A percentile compares a stretch with the other conserved stretches of the same genome.
phyloP scores from a whole-genome alignment of 176 grass and related monocot species.

The Pharus latifolius region DNA sequence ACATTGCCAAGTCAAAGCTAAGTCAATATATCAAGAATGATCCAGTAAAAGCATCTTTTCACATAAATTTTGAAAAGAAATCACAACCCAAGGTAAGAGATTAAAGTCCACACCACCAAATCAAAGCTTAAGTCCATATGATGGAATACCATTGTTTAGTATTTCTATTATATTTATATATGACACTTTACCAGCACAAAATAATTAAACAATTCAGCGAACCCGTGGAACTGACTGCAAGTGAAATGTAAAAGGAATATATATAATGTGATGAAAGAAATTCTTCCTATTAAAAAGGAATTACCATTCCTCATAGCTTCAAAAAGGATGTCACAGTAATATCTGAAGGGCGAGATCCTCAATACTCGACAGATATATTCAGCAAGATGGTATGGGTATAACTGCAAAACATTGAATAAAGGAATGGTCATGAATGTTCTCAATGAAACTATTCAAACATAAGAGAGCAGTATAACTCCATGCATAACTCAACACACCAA shows the following conservation, averaged over 20 bases:
- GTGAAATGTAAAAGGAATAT: background rate
- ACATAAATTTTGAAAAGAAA: background rate
- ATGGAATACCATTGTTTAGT: background rate
- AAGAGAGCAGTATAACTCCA: background rate
- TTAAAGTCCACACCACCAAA: no score
- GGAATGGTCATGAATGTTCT: slow-evolving; percentile 5
- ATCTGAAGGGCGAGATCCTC: slow-evolving; percentile 89
- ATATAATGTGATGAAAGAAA: slow-evolving; percentile 5
- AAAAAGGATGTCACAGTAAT: slow-evolving; percentile 96
- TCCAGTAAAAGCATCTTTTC: background rate
- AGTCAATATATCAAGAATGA: background rate
- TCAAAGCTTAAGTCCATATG: background rate
- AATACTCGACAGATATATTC: slow-evolving; percentile 90
- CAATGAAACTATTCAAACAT: background rate
- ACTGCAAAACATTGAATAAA: slow-evolving; percentile 45
- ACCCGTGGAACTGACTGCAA: background rate
- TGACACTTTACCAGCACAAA: background rate
- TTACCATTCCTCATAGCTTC: slow-evolving; percentile 97
- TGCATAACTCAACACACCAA: background rate
- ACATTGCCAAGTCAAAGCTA: no score
- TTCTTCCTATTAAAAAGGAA: background rate
- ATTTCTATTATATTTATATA: background rate
- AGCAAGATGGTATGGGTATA: slow-evolving; percentile 93
- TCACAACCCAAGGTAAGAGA: no score
- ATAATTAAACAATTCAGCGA: background rate